A percentile compares a stretch with the other conserved stretches of the same genome.
phyloP scores from a whole-genome alignment of 2,329 filamentous ascomycete species.

The Colletotrichum ledebouriae region DNA sequence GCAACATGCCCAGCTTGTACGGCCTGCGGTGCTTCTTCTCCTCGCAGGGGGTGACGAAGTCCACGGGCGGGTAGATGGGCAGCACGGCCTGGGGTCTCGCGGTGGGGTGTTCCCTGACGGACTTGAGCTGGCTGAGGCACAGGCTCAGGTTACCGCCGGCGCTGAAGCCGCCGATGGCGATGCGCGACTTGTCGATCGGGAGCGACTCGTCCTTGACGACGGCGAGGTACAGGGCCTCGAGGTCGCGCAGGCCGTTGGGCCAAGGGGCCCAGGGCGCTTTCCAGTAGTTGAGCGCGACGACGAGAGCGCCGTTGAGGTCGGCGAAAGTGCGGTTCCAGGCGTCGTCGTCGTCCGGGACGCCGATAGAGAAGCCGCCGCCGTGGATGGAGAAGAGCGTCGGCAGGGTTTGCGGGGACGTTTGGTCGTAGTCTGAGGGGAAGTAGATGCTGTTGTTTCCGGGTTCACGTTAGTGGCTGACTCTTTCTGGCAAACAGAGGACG shows the following conservation, averaged over 20 bases:
- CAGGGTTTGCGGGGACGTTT: conserved; percentile 47
- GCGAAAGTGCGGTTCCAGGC: conserved; percentile 61
- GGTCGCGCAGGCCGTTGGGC: conserved; percentile 59
- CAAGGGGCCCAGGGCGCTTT: conserved; percentile 61
- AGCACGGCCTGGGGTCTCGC: conserved; percentile 52
- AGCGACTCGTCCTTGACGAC: conserved; percentile 59
- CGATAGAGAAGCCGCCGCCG: conserved; percentile 64
- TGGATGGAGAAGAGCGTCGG: conserved; percentile 65
- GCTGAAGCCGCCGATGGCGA: conserved; percentile 63
- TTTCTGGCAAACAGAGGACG: no score
- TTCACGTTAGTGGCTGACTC: background rate
- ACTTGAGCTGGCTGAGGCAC: conserved; percentile 55
- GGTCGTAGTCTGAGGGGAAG: conserved; percentile 54
- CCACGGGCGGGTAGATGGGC: conserved; percentile 58
- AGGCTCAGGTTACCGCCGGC: conserved; percentile 65
- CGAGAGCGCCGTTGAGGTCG: conserved; percentile 55
- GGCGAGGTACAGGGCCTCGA: conserved; percentile 58
- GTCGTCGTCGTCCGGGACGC: conserved; percentile 59
- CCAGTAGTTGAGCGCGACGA: conserved; percentile 63
- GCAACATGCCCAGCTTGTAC: conserved; percentile 45
- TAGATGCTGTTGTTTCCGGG: conserved; percentile 50
- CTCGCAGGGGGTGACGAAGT: conserved; percentile 49
- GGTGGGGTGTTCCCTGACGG: conserved; percentile 47
- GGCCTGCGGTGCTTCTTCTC: conserved; percentile 46
- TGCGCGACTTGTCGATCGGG: conserved; percentile 57